Conservation (phyloP, 1,139 yeast genomes). For the Candida sp. region DNA sequence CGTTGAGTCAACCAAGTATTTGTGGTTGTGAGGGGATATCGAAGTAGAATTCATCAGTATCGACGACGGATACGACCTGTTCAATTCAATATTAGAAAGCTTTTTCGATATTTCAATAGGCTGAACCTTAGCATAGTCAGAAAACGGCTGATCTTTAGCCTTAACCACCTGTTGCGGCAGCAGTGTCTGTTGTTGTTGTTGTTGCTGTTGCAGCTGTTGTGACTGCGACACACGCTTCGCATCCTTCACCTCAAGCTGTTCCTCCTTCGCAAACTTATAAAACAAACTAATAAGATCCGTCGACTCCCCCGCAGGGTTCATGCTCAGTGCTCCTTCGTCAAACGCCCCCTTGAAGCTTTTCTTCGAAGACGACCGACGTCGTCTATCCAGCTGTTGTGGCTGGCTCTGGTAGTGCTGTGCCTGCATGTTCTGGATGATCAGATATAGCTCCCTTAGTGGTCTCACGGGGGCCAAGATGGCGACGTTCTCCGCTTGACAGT, state of each 20-base stretch:
- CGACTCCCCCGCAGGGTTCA: slow-evolving; percentile 21
- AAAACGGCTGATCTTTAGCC: neutral
- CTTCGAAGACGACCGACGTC: slow-evolving; percentile 28
- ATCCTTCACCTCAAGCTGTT: slow-evolving; percentile 16
- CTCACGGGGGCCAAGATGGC: slow-evolving; percentile 46
- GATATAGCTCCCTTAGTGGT: slow-evolving; percentile 58
- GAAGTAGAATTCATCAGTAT: slow-evolving; percentile 14
- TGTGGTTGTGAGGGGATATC: slow-evolving; percentile 18
- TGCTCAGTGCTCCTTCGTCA: slow-evolving; percentile 15
- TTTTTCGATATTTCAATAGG: slow-evolving; percentile 18
- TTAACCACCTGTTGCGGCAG: neutral
- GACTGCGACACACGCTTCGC: neutral
- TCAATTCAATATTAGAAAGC: slow-evolving; percentile 3
- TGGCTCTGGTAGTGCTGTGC: slow-evolving; percentile 1
- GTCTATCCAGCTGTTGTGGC: slow-evolving; percentile 8
- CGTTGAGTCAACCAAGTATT: neutral
- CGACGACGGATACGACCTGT: slow-evolving; percentile 5
- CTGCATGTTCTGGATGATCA: slow-evolving; percentile 29
- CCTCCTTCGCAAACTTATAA: slow-evolving; percentile 49
- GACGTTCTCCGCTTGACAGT: slow-evolving; percentile 42
- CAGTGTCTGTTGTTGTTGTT: slow-evolving; percentile 1
- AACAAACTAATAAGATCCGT: slow-evolving; percentile 43
- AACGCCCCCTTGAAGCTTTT: slow-evolving; percentile 22
- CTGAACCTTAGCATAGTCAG: slow-evolving; percentile 11
- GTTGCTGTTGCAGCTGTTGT: neutral